Evolutionary conservation across 495 filamentous ascomycete species (phyloP).

Genomic region (Neurospora sp.): DNA sequence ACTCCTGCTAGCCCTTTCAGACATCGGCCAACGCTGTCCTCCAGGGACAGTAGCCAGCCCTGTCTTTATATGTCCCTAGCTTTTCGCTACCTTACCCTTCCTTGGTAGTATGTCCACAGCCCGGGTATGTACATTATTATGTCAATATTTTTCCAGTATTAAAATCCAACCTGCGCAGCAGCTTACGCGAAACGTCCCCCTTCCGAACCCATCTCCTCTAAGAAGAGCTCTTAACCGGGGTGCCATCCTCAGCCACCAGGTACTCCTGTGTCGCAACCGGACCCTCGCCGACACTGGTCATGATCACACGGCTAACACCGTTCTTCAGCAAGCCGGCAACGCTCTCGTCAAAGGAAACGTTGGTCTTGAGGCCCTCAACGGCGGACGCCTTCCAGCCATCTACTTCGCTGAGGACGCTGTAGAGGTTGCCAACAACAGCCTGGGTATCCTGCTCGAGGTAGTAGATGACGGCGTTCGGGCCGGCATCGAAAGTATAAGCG

Average conservation of each 20-base stretch:
- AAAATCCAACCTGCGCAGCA: not conserved
- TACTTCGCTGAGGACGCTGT: conserved; percentile 36
- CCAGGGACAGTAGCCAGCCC: not conserved
- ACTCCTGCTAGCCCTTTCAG: not conserved
- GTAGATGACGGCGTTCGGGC: conserved; percentile 94
- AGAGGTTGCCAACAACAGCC: conserved; percentile 63
- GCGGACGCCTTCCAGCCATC: conserved; percentile 52
- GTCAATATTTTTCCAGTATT: not conserved
- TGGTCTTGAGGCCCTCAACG: conserved; percentile 31
- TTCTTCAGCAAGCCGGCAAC: conserved; percentile 53
- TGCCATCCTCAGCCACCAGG: conserved; percentile 63
- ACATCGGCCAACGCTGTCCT: not conserved
- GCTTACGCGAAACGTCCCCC: not conserved
- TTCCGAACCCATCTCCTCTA: not conserved
- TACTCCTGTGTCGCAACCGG: conserved; percentile 69
- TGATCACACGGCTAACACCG: conserved; percentile 79
- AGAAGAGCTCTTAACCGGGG: conserved; percentile 29
- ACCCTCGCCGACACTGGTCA: conserved; percentile 86
- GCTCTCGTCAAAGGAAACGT: conserved; percentile 46
- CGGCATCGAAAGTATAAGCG: conserved; percentile 96
- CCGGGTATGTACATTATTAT: not conserved
- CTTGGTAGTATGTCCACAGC: not conserved
- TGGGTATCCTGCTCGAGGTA: conserved; percentile 69
- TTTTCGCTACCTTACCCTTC: not conserved
- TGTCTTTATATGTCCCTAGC: not conserved